These are phyloP conservation scores for Tetrahymena thermophila DNA, from an alignment of 73 alveolate genomes.

Conservation along the genomic window DNA sequence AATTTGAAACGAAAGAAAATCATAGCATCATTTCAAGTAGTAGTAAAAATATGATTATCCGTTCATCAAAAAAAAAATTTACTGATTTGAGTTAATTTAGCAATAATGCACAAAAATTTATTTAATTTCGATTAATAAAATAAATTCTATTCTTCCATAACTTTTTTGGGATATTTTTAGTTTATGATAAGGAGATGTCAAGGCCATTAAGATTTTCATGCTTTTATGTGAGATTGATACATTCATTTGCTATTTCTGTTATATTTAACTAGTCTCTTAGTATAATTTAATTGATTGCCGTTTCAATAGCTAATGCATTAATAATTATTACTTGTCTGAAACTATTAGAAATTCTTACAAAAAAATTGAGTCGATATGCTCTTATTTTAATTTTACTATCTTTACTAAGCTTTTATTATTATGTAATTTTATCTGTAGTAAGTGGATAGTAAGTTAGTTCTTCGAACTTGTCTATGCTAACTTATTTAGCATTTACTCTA, in stretches of 20 bases:
- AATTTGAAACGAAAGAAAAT: not conserved
- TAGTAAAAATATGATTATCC: not conserved
- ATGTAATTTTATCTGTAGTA: not conserved
- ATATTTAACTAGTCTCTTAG: not conserved
- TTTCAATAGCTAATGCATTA: not conserved
- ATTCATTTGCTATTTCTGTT: not conserved
- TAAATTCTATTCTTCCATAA: not conserved
- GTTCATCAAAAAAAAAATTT: not conserved
- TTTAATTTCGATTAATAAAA: not conserved
- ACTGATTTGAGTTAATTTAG: not conserved
- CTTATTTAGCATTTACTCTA: not conserved
- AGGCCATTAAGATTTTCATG: not conserved
- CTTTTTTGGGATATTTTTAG: not conserved
- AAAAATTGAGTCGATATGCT: not conserved
- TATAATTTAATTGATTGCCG: not conserved
- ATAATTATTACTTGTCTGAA: not conserved
- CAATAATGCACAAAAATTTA: not conserved
- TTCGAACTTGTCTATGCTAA: not conserved
- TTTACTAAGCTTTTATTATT: not conserved
- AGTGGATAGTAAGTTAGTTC: not conserved
- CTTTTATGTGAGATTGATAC: not conserved
- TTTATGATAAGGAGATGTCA: not conserved
- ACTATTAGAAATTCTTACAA: not conserved
- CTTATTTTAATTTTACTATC: not conserved
- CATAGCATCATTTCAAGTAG: not conserved